phyloP scores from a whole-genome alignment of 768 basidiomycete species.

The Kwoniella europaea region DNA sequence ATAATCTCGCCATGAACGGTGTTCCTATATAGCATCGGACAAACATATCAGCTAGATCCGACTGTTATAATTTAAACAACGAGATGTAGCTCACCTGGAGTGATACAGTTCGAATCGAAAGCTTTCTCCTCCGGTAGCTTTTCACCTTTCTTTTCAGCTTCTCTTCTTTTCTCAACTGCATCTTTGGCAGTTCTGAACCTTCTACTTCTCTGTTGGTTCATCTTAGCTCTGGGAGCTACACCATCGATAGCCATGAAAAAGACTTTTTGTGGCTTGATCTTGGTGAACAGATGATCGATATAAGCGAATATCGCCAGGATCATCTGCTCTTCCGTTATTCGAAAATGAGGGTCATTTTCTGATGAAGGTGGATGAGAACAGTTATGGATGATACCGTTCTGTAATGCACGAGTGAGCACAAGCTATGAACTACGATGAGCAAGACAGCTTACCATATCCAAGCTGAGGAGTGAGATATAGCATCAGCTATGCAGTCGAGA shows the following conservation, averaged over 20 bases:
- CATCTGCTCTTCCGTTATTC: conserved; percentile 94
- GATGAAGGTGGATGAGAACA: conserved; percentile 85
- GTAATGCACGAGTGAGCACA: conserved; percentile 5
- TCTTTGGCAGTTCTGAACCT: conserved; percentile 95
- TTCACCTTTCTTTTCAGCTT: conserved; percentile 86
- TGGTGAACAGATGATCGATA: conserved; percentile 93
- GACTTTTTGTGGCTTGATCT: conserved; percentile 95
- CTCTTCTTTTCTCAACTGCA: conserved; percentile 81
- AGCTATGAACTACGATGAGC: not conserved
- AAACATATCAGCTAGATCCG: conserved; percentile 1
- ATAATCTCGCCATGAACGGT: conserved; percentile 91
- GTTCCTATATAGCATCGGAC: conserved; percentile 66
- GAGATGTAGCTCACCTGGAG: conserved; percentile 72
- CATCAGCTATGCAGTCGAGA: not conserved
- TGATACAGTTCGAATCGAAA: conserved; percentile 98
- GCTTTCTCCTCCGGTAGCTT: conserved; percentile 89
- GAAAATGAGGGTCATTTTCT: conserved; percentile 93
- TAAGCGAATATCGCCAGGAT: conserved; percentile 96
- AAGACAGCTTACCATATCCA: conserved; percentile 29
- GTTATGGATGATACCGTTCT: conserved; percentile 63
- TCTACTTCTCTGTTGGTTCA: conserved; percentile 98
- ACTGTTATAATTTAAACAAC: not conserved
- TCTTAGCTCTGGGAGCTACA: conserved; percentile 98
- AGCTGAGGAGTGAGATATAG: conserved; percentile 24
- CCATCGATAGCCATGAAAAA: conserved; percentile 99